These are phyloP conservation scores for Tricholoma bakamatsutake DNA, from an alignment of 768 basidiomycete genomes.

Conservation along the genomic window DNA sequence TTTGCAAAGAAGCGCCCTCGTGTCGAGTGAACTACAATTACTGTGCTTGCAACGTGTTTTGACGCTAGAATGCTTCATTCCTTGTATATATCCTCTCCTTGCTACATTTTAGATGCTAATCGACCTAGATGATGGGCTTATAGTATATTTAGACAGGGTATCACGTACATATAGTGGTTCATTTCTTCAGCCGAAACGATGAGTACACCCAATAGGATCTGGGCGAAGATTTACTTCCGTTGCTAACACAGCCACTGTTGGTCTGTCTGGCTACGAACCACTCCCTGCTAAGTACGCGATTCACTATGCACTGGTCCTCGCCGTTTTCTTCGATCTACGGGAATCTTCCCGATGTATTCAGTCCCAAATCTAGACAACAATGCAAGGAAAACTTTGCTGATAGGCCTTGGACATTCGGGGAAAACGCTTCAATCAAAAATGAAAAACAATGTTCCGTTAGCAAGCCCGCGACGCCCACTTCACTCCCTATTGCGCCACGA, in stretches of 20 bases:
- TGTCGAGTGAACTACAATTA: conserved; percentile 30
- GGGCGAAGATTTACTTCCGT: too few species aligned
- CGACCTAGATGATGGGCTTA: not conserved
- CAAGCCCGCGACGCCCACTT: not conserved
- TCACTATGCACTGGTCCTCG: not conserved
- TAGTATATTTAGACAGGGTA: too few species aligned
- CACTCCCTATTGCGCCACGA: not conserved
- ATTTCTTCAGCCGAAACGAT: too few species aligned
- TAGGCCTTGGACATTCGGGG: not conserved
- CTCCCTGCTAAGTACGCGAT: not conserved
- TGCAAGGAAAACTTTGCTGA: not conserved
- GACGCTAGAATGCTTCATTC: not conserved
- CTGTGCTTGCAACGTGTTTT: not conserved
- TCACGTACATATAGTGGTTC: too few species aligned
- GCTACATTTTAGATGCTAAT: not conserved
- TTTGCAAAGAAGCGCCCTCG: conserved; percentile 54
- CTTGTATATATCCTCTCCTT: not conserved
- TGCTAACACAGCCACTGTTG: not conserved
- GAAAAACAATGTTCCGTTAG: not conserved
- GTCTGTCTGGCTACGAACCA: not conserved
- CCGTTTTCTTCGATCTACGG: not conserved
- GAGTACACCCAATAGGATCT: too few species aligned
- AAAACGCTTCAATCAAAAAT: not conserved
- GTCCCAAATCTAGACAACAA: not conserved
- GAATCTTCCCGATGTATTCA: not conserved